Conservation (phyloP, 2,329 filamentous ascomycete genomes). For the Xylariaceae sp. region DNA sequence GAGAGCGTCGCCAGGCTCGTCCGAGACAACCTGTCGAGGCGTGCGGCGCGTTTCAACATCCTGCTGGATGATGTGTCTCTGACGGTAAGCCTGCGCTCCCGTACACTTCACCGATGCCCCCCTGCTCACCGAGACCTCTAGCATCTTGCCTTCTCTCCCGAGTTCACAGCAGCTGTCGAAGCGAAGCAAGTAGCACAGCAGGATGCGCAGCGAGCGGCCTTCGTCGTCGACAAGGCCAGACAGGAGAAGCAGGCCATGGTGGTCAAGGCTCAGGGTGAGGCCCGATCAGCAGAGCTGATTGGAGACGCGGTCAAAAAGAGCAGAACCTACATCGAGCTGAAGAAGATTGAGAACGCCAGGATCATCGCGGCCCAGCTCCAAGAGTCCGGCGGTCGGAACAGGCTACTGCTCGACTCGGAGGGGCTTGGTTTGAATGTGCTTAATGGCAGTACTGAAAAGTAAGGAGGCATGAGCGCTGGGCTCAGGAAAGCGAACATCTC, state of each 20-base stretch:
- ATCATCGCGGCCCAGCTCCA: slow-evolving; percentile 83
- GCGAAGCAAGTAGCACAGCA: slow-evolving; percentile 74
- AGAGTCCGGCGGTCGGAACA: slow-evolving; percentile 80
- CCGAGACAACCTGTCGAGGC: slow-evolving; percentile 81
- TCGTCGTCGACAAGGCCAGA: slow-evolving; percentile 95
- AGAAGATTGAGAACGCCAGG: slow-evolving; percentile 95
- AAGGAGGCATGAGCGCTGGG: slow-evolving; percentile 36
- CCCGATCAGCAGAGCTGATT: slow-evolving; percentile 92
- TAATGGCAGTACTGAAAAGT: slow-evolving; percentile 34
- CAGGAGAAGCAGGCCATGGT: slow-evolving; percentile 99
- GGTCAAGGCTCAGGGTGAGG: slow-evolving; percentile 97
- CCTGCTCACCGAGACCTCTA: slow-evolving; percentile 26
- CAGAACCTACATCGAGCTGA: slow-evolving; percentile 90
- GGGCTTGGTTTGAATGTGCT: slow-evolving; percentile 87
- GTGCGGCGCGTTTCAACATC: slow-evolving; percentile 95
- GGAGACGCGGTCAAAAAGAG: slow-evolving; percentile 99
- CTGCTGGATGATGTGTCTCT: slow-evolving; percentile 94
- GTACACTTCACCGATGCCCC: not conserved
- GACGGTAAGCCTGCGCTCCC: slow-evolving; percentile 54
- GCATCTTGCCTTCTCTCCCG: slow-evolving; percentile 66
- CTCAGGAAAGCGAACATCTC: slow-evolving; percentile 22
- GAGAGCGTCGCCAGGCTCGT: slow-evolving; percentile 91
- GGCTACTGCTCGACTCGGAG: slow-evolving; percentile 85
- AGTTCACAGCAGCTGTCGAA: slow-evolving; percentile 66
- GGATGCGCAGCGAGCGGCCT: slow-evolving; percentile 93